These are phyloP conservation scores for Candida gorgasii DNA, from an alignment of 805 yeast species.

Conservation along the genomic window DNA sequence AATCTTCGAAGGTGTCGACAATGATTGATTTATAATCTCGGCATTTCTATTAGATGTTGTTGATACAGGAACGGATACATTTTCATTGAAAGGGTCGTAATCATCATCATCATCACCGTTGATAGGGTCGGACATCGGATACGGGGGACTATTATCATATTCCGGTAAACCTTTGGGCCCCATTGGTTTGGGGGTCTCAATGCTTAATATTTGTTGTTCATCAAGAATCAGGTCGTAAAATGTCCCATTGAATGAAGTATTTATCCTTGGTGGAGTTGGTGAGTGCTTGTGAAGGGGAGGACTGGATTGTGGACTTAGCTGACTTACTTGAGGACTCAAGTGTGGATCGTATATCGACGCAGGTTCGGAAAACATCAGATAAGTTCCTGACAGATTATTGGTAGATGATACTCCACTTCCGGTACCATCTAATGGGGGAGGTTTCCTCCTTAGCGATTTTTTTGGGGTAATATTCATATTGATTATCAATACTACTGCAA, in stretches of 20 bases:
- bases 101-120: conserved; percentile 2
- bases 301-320: background rate
- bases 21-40: conserved; percentile 12
- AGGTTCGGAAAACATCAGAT: background rate
- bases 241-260: background rate
- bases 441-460: conserved; percentile 26
- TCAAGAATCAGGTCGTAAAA: conserved; percentile 1
- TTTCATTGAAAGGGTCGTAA: background rate
- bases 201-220: conserved; percentile 10
- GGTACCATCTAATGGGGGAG: conserved; percentile 20
- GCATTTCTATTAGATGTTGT: conserved; percentile 6
- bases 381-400: background rate
- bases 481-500: background rate
- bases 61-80: background rate
- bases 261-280: background rate
- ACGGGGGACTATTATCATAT: conserved; percentile 22
- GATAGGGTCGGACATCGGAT: conserved; percentile 14
- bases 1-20: conserved; percentile 14
- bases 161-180: conserved; percentile 43
- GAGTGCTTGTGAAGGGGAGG: background rate
- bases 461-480: conserved; percentile 14
- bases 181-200: conserved; percentile 31
- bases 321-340: background rate
- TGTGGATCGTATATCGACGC: conserved; percentile 1
- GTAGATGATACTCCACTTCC: background rate